Percentiles rank a stretch among this genome's conserved stretches.
Conservation (phyloP, 202 grass and related monocot species). For the Hordeum pubiflorum region DNA sequence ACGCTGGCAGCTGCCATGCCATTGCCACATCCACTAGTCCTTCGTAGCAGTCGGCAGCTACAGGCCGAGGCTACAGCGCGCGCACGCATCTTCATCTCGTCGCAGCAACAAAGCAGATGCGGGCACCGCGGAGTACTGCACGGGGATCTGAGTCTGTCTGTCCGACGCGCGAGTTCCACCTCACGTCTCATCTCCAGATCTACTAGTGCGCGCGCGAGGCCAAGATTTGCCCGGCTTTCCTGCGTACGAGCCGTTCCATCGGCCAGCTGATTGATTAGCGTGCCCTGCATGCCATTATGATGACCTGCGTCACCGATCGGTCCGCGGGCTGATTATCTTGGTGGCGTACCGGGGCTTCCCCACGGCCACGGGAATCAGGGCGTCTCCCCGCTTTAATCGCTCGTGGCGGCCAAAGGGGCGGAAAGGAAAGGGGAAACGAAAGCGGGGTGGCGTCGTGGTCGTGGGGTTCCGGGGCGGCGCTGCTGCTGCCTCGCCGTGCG, state of each 20-base stretch:
- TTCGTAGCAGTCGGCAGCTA: background rate
- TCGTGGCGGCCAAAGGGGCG: background rate
- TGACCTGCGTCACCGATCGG: background rate
- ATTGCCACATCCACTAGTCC: background rate
- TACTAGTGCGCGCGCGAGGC: background rate
- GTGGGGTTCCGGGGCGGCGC: background rate
- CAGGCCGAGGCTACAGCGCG: background rate
- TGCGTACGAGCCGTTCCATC: background rate
- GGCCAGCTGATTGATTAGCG: background rate
- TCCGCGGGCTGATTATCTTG: background rate
- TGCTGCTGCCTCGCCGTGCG: background rate
- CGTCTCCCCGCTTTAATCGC: too few species aligned
- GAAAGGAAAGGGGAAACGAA: background rate
- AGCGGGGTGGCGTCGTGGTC: background rate
- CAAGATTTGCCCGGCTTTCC: background rate
- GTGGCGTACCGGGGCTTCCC: background rate
- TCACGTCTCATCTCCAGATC: background rate
- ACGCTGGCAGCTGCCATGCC: background rate
- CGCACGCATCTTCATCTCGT: background rate
- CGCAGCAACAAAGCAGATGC: too few species aligned
- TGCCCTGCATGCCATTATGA: constrained; percentile 25
- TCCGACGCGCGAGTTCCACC: background rate
- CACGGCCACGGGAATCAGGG: background rate
- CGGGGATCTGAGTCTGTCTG: background rate
- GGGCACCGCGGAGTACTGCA: background rate